phyloP scores from a whole-genome alignment of 2,329 filamentous ascomycete species.

The Nothopassalora personata region DNA sequence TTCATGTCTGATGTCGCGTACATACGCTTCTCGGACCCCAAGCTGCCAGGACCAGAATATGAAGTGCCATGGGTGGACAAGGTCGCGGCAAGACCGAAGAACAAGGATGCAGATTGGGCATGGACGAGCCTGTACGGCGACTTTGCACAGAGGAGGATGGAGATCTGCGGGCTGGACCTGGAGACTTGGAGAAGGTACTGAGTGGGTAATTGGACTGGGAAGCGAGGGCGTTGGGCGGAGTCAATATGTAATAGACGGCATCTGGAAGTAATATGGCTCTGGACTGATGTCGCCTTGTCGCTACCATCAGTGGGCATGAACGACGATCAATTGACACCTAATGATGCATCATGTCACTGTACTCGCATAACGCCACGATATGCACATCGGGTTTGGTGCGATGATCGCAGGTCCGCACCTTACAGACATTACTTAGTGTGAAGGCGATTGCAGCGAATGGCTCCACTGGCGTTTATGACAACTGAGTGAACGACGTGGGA shows the following conservation, averaged over 20 bases:
- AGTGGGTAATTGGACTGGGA: not conserved
- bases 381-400: not conserved
- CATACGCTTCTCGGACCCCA: slow-evolving; percentile 44
- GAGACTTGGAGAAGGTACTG: slow-evolving; percentile 35
- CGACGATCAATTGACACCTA: not conserved
- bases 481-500: too few species aligned
- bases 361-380: not conserved
- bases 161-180: slow-evolving; percentile 50
- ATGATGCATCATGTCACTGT: not conserved
- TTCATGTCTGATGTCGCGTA: slow-evolving; percentile 42
- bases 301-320: not conserved
- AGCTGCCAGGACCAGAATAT: slow-evolving; percentile 47
- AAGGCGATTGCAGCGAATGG: not conserved
- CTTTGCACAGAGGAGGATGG: slow-evolving; percentile 47
- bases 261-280: not conserved
- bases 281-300: not conserved
- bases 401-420: not conserved
- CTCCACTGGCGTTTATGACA: not conserved
- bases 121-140: slow-evolving; percentile 48
- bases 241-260: not conserved
- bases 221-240: not conserved
- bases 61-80: slow-evolving; percentile 42
- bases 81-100: slow-evolving; percentile 39
- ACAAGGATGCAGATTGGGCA: slow-evolving; percentile 42
- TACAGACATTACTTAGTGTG: not conserved